These are phyloP conservation scores for Neofusicoccum ribis DNA, from an alignment of 2,329 filamentous ascomycete species.

Conservation along the genomic window DNA sequence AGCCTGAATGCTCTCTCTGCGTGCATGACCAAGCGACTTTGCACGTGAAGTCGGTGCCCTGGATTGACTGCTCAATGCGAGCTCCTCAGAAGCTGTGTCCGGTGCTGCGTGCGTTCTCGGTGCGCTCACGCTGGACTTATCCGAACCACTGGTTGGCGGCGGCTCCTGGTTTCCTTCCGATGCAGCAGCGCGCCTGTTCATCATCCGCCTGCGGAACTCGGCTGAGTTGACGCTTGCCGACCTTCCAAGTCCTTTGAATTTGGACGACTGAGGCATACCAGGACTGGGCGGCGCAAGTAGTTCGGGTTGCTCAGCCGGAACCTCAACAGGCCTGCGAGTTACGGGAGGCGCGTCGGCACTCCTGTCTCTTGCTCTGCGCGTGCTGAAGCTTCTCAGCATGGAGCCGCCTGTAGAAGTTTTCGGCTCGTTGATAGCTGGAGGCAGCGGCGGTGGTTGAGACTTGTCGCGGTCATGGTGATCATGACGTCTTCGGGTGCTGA, in stretches of 20 bases:
- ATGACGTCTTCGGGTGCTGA: conserved; percentile 81
- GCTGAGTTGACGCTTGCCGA: conserved; percentile 92
- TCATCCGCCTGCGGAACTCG: conserved; percentile 69
- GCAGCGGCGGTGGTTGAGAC: conserved; percentile 65
- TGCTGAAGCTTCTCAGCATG: conserved; percentile 85
- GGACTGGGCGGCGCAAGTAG: conserved; percentile 68
- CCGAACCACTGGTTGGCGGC: conserved; percentile 75
- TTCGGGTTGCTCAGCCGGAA: conserved; percentile 68
- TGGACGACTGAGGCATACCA: conserved; percentile 59
- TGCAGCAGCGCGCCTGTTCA: conserved; percentile 55
- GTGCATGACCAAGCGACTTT: conserved; percentile 85
- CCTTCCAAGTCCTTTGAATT: conserved; percentile 69
- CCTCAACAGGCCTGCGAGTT: conserved; percentile 51
- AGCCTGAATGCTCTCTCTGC: conserved; percentile 89
- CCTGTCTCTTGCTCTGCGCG: conserved; percentile 62
- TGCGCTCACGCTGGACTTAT: conserved; percentile 62
- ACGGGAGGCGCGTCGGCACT: conserved; percentile 52
- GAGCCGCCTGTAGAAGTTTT: conserved; percentile 56
- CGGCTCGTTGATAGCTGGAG: conserved; percentile 78
- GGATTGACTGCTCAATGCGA: conserved; percentile 34
- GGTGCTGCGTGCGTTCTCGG: conserved; percentile 48
- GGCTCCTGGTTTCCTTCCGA: conserved; percentile 42
- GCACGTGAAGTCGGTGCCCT: conserved; percentile 55
- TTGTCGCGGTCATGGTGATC: conserved; percentile 59
- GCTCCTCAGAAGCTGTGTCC: conserved; percentile 53